Conservation (phyloP, 2,329 filamentous ascomycete genomes). For the Pseudocercospora fuligena region DNA sequence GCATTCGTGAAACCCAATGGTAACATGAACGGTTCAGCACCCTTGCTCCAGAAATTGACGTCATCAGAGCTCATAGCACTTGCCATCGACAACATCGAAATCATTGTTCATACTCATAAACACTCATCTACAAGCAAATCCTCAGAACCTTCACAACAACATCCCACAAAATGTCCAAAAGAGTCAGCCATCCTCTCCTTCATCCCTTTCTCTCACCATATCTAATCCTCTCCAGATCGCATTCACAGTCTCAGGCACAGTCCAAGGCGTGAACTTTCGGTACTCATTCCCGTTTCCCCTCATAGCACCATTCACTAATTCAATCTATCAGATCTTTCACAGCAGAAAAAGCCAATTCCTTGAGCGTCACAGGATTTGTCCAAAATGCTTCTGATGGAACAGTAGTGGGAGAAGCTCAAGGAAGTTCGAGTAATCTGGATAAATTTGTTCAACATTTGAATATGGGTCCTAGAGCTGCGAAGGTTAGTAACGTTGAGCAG, state of each 20-base stretch:
- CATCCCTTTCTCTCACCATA: background rate
- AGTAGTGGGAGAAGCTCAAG: constrained; percentile 86
- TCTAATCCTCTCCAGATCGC: constrained; percentile 45
- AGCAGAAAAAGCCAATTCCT: constrained; percentile 48
- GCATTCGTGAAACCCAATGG: too few species aligned
- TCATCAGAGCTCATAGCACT: background rate
- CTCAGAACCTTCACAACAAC: background rate
- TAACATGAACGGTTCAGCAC: background rate
- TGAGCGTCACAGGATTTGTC: constrained; percentile 53
- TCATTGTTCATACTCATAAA: too few species aligned
- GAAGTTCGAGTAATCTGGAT: constrained; percentile 65
- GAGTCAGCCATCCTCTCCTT: background rate
- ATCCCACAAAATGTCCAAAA: background rate
- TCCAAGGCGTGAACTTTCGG: constrained; percentile 60
- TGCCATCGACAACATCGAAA: background rate
- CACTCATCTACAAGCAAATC: background rate
- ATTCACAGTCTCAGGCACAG: constrained; percentile 53
- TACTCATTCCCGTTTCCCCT: constrained; percentile 25
- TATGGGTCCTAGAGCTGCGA: constrained; percentile 72
- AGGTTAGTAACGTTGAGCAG: constrained; percentile 75
- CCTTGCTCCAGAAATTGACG: background rate
- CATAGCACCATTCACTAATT: background rate
- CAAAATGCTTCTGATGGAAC: constrained; percentile 53
- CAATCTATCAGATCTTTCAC: constrained; percentile 45
- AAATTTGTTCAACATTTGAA: constrained; percentile 76